phyloP scores from a whole-genome alignment of 2,329 filamentous ascomycete species.

The Gliomastix tumulicola region DNA sequence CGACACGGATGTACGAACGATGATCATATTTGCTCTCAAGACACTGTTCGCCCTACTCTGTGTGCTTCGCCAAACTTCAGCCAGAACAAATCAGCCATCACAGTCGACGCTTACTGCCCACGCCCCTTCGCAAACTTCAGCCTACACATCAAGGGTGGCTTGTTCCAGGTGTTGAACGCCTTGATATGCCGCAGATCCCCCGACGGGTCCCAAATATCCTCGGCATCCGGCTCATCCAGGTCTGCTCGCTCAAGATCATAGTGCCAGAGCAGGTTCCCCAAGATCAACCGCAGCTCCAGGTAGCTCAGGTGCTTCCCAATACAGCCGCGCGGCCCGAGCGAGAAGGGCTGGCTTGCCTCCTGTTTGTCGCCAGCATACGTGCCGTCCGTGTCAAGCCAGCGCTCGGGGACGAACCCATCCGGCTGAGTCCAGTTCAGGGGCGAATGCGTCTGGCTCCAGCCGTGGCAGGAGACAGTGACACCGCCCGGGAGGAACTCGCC shows the following conservation, averaged over 20 bases:
- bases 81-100: no score
- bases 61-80: no score
- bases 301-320: constrained; percentile 43
- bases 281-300: constrained; percentile 40
- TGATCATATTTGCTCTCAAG: no score
- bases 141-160: constrained; percentile 15
- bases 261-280: constrained; percentile 38
- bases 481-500: constrained; percentile 18
- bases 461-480: constrained; percentile 29
- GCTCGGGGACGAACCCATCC: constrained; percentile 36
- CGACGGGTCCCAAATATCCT: constrained; percentile 15
- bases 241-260: constrained; percentile 35
- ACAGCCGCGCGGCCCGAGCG: constrained; percentile 40
- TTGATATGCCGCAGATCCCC: constrained; percentile 14
- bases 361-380: constrained; percentile 29
- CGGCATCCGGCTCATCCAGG: constrained; percentile 9
- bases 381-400: constrained; percentile 28
- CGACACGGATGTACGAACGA: no score
- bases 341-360: constrained; percentile 39
- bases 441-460: constrained; percentile 31
- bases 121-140: constrained; percentile 10
- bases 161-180: constrained; percentile 18
- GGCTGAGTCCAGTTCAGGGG: constrained; percentile 35
- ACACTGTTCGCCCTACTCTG: no score
- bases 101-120: no score